Percentiles rank a stretch among this genome's conserved stretches.
Conservation (phyloP, 306 rosid genomes). For the Dalbergia cochinchinensis region DNA sequence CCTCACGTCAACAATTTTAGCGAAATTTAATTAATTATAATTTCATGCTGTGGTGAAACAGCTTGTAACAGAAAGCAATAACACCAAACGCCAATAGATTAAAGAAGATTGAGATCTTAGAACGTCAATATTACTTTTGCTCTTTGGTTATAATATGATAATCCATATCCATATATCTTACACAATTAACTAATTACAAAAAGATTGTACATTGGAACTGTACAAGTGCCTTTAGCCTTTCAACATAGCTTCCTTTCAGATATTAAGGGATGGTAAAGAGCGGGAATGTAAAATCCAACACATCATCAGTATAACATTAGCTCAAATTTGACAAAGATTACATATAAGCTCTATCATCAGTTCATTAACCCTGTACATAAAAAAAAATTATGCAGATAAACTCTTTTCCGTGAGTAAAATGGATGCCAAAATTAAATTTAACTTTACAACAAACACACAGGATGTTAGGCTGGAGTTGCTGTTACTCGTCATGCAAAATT, state of each 20-base stretch:
- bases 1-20: not conserved
- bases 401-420: constrained; percentile 21
- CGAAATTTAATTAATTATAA: not conserved
- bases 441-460: constrained; percentile 32
- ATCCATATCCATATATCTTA: constrained; percentile 33
- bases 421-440: constrained; percentile 20
- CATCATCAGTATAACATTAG: not conserved
- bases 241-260: constrained; percentile 5
- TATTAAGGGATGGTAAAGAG: not conserved
- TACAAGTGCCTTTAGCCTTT: not conserved
- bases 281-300: too few species aligned
- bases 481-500: constrained; percentile 36
- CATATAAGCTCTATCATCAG: constrained; percentile 31
- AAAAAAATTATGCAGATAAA: not conserved
- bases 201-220: not conserved
- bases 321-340: constrained; percentile 37
- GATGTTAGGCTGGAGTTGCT: constrained; percentile 38
- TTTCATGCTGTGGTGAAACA: not conserved
- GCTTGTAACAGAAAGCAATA: not conserved
- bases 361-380: constrained; percentile 36
- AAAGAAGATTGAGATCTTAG: not conserved
- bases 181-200: not conserved
- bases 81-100: not conserved
- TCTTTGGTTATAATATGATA: not conserved
- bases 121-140: not conserved